phyloP scores from a whole-genome alignment of 768 basidiomycete species.

The Kwoniella dendrophila region DNA sequence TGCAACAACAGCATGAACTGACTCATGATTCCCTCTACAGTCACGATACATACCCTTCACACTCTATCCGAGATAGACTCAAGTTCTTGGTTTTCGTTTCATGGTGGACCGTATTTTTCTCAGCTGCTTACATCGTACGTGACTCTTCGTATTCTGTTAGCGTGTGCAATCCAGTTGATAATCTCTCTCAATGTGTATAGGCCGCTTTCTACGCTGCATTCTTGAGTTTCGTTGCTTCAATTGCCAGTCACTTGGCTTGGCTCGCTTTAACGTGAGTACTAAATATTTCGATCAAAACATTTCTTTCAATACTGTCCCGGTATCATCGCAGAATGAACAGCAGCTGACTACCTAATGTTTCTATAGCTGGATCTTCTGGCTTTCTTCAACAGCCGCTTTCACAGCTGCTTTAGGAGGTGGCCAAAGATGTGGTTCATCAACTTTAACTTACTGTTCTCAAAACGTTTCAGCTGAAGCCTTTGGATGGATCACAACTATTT shows the following conservation, averaged over 20 bases:
- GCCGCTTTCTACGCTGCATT: constrained; percentile 23
- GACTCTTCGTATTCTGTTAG: not conserved
- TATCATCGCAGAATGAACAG: not conserved
- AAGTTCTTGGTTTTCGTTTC: constrained; percentile 54
- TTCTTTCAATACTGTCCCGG: not conserved
- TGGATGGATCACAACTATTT: constrained; percentile 55
- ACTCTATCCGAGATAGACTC: constrained; percentile 45
- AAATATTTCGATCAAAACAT: not conserved
- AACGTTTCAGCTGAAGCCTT: constrained; percentile 56
- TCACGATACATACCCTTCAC: constrained; percentile 47
- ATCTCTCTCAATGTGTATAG: not conserved
- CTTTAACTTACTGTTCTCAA: constrained; percentile 53
- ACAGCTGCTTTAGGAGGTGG: constrained; percentile 52
- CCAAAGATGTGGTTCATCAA: constrained; percentile 32
- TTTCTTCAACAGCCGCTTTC: constrained; percentile 48
- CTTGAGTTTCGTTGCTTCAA: constrained; percentile 41
- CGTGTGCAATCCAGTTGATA: not conserved
- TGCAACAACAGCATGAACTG: not conserved
- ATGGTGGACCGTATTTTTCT: constrained; percentile 55
- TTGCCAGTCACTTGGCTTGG: constrained; percentile 39
- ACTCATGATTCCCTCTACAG: constrained; percentile 14
- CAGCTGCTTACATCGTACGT: constrained; percentile 42
- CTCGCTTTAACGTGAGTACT: constrained; percentile 54
- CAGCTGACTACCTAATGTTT: constrained; percentile 1
- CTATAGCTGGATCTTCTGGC: constrained; percentile 55